These are phyloP conservation scores for Mucor lusitanicus DNA, from an alignment of 371 early-diverging fungal genomes.

Conservation along the genomic window DNA sequence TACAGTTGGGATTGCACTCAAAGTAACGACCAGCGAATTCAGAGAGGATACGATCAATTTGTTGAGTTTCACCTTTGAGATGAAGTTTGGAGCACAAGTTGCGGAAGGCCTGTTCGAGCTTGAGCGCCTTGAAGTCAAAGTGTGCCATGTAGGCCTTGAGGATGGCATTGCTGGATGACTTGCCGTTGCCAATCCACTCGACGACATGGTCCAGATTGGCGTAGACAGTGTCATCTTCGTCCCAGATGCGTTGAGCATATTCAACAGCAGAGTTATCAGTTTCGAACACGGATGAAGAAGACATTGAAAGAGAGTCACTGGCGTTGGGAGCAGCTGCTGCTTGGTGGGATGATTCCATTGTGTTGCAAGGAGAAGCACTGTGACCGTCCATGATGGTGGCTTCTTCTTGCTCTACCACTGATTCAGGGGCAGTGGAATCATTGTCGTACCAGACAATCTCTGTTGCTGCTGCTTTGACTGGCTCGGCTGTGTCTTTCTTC, in stretches of 20 bases:
- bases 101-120: slow-evolving; percentile 78
- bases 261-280: slow-evolving; percentile 8
- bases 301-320: slow-evolving; percentile 12
- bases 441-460: slow-evolving; percentile 12
- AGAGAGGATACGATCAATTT: slow-evolving; percentile 78
- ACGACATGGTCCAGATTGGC: slow-evolving; percentile 29
- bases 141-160: slow-evolving; percentile 69
- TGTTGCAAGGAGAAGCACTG: slow-evolving; percentile 1
- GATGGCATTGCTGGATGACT: slow-evolving; percentile 52
- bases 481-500: neutral
- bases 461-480: neutral
- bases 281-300: slow-evolving; percentile 6
- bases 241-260: slow-evolving; percentile 46
- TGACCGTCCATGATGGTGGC: neutral
- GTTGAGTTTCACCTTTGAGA: slow-evolving; percentile 85
- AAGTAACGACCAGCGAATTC: slow-evolving; percentile 74
- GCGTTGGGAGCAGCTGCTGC: neutral
- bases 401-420: neutral
- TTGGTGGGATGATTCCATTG: neutral
- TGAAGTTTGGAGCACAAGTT: slow-evolving; percentile 68
- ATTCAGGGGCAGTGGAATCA: neutral
- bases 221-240: slow-evolving; percentile 42
- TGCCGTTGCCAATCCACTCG: slow-evolving; percentile 48
- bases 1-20: slow-evolving; percentile 67
- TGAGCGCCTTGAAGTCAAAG: slow-evolving; percentile 67